These are phyloP conservation scores for Talaromyces funiculosus DNA, from an alignment of 2,329 filamentous ascomycete genomes.

Conservation along the genomic window DNA sequence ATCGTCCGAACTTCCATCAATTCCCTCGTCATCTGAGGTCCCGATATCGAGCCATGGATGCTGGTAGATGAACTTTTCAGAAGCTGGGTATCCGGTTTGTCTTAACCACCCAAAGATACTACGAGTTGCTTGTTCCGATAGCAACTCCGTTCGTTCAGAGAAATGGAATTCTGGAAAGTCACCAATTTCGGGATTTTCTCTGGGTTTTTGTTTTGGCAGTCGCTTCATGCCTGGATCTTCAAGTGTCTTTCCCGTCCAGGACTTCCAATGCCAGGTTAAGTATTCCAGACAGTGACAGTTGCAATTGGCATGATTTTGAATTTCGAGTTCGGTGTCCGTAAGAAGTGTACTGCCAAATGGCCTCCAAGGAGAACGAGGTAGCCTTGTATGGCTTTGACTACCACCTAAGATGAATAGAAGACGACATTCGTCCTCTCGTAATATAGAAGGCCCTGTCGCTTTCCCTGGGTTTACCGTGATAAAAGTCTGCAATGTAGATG, in stretches of 20 bases:
- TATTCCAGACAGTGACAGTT: slow-evolving; percentile 20
- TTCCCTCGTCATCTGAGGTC: not conserved
- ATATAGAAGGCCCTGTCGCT: slow-evolving; percentile 10
- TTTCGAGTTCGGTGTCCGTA: slow-evolving; percentile 17
- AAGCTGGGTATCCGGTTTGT: not conserved
- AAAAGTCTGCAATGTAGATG: slow-evolving; percentile 16
- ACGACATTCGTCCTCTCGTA: slow-evolving; percentile 21
- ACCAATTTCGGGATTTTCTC: not conserved
- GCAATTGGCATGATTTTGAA: slow-evolving; percentile 20
- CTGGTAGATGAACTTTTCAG: not conserved
- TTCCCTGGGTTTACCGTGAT: slow-evolving; percentile 13
- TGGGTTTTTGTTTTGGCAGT: not conserved
- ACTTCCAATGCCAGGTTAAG: slow-evolving; percentile 19
- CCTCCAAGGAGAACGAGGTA: slow-evolving; percentile 11
- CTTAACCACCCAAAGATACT: slow-evolving; percentile 8
- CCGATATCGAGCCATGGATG: slow-evolving; percentile 6
- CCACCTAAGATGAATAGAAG: slow-evolving; percentile 19
- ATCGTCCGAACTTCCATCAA: not conserved
- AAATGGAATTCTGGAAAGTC: not conserved
- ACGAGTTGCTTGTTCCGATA: slow-evolving; percentile 4
- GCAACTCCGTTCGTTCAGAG: not conserved
- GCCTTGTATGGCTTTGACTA: not conserved
- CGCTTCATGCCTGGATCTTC: not conserved
- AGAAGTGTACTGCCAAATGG: slow-evolving; percentile 19
- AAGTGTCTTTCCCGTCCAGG: not conserved